Evolutionary conservation across 1,139 yeast genomes (phyloP).

Genomic region (Hyphopichia wangnamkhiaoensis): DNA sequence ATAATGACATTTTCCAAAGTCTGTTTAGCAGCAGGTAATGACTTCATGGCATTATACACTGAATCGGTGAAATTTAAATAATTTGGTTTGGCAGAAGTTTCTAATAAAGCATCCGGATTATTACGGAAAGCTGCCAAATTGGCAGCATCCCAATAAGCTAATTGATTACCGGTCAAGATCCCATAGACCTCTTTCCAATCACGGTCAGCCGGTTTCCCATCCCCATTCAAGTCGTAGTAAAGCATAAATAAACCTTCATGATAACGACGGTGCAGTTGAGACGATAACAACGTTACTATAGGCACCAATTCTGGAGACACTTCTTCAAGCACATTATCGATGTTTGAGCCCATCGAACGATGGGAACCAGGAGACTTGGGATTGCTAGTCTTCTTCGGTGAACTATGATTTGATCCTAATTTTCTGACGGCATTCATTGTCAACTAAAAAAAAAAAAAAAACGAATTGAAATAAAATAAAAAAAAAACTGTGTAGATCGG

Average conservation of each 20-base stretch:
- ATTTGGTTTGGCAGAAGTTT: slow-evolving; percentile 70
- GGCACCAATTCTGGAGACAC: slow-evolving; percentile 73
- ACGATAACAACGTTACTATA: slow-evolving; percentile 67
- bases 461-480: neutral
- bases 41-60: slow-evolving; percentile 71
- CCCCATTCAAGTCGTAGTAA: slow-evolving; percentile 70
- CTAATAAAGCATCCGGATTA: slow-evolving; percentile 52
- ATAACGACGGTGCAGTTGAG: slow-evolving; percentile 73
- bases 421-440: slow-evolving; percentile 12
- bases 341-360: neutral
- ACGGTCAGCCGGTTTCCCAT: slow-evolving; percentile 82
- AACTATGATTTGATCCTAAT: slow-evolving; percentile 10
- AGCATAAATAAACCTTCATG: slow-evolving; percentile 75
- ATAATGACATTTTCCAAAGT: slow-evolving; percentile 76
- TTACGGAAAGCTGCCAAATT: slow-evolving; percentile 58
- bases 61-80: slow-evolving; percentile 92
- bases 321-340: slow-evolving; percentile 16
- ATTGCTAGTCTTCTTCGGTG: slow-evolving; percentile 11
- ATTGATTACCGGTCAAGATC: slow-evolving; percentile 82
- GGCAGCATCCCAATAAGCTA: slow-evolving; percentile 92
- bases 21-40: slow-evolving; percentile 62
- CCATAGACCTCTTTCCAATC: slow-evolving; percentile 94
- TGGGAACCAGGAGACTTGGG: slow-evolving; percentile 5
- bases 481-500: too few relatives aligned
- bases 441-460: slow-evolving; percentile 1